phyloP scores from a whole-genome alignment of 768 basidiomycete species.

The Boletus pseudopeckii region DNA sequence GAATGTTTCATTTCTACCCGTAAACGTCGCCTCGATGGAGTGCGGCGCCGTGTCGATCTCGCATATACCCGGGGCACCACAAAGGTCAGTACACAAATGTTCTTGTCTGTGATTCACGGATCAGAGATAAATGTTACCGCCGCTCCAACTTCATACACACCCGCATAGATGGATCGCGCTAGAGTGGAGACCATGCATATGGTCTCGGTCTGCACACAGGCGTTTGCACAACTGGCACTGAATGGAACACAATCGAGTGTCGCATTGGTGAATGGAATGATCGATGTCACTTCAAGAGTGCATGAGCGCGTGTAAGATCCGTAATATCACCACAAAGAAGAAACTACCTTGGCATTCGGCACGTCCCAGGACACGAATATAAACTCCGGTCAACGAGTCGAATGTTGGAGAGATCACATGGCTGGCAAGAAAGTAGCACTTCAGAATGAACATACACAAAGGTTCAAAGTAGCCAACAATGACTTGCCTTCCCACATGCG shows the following conservation, averaged over 20 bases:
- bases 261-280: constrained; percentile 49
- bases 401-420: constrained; percentile 39
- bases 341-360: constrained; percentile 40
- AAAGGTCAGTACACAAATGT: constrained; percentile 45
- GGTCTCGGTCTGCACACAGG: constrained; percentile 44
- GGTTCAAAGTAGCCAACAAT: background rate
- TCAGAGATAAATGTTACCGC: background rate
- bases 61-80: constrained; percentile 48
- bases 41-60: constrained; percentile 57
- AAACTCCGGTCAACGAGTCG: constrained; percentile 24
- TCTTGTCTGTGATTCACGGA: constrained; percentile 38
- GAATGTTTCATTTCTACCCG: constrained; percentile 56
- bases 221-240: constrained; percentile 54
- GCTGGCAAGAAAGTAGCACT: constrained; percentile 24
- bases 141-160: constrained; percentile 28
- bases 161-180: constrained; percentile 53
- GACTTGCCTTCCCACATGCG: constrained; percentile 50
- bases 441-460: background rate
- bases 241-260: constrained; percentile 50
- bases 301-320: background rate
- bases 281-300: constrained; percentile 37
- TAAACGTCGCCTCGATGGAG: constrained; percentile 60
- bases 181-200: constrained; percentile 49
- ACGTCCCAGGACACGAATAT: constrained; percentile 43
- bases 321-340: background rate